Base-by-base conservation (phyloP, 345 rosid genomes). In the Eucalyptus tenuipes region DNA sequence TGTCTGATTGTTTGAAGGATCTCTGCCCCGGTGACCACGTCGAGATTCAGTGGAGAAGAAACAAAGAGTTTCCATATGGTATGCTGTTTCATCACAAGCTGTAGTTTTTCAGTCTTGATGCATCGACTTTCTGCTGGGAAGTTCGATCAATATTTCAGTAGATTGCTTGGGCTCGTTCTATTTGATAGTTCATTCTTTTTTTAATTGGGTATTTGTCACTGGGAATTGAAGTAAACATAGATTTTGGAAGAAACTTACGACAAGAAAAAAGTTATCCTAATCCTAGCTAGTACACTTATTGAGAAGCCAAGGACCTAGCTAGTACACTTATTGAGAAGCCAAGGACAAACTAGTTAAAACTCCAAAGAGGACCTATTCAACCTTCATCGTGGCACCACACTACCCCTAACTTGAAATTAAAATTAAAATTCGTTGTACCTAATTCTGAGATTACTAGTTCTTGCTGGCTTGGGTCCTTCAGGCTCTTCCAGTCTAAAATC, bases 1-100 rank as follows among this genome's bases (percentile, higher is more conserved):
- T 89, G 88, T 95, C 98, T 3, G 95, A 95, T 80, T 94, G 96
- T 91, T 90, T 97, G 86, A 52, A 89, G 66, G 95, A 93, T 14
- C 91, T 97, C n/a, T 85, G 85, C 71, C 99, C 98, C 4, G 95
- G 96, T 1, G 96, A 96, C 90, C 97, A 95, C 85, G 92, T 97
- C 29, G 99, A 97, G 94, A 95, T 97, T 89, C 99, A 97, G 12
- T 97, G 99, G 99, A 94, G 99, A 94, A 93, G 94, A 92, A 95
- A 92, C 92, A 95, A 92, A 86, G 98, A 96, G 79, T 96, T 95
- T 57, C 96, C 97, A 50, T 97, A 93, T 49, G 99, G 99, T 96
- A 55, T 40, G 94, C 87, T 44, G 42, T 68, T 8, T 20, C 49
- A 40, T 75, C 82, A 40, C 42, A 75, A 40, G 87, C 44, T n/a